Base-by-base conservation (phyloP, 1,284 basidiomycete species). In the Leccinum olivaceoglutinosum region DNA sequence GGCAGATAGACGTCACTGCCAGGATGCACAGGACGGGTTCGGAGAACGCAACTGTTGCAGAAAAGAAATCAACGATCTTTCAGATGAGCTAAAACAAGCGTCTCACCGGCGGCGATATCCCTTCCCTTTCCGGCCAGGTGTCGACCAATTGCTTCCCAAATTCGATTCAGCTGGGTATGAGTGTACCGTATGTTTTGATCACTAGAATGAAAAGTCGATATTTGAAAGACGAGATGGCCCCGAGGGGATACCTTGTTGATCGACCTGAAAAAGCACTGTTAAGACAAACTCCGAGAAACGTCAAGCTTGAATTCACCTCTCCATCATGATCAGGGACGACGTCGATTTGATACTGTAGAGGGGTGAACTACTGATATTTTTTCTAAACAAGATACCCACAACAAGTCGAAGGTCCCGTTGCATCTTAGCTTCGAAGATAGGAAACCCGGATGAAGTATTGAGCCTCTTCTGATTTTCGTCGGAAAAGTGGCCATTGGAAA, bases 361-460 rank as follows among this genome's bases (percentile, higher is more conserved):
- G 14, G 1, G 16, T 18, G 46, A 32, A 74, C 7, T 0, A 41
- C 39, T 41, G 7, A 41, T 41, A 14, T 41, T 41, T 41, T 25
- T 8, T 41, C 14, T 41, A 7, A 21, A 49, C 46, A 10, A 49
- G 12, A 39, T n/a, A 49, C 83, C 21, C 69, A 89, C 87, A n/a
- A 89, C 79, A 4, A 89, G 74, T 5, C 87, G 79, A 21, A 79
- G 74, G 68, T 88, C 85, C 0, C 80, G 67, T 1, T 84, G 86
- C 82, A 89, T 84, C 70, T 88, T 88, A 0, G 88, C 87, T 68
- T 88, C 87, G 61, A 80, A 89, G 8, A 89, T 81, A 0, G 87
- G 86, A 2, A 87, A 72, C 10, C 80, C 81, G 8, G 74, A 74
- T 0, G 75, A 64, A 0, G 80, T 81, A 38, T 79, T 85, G 14